Evolutionary conservation across 2,329 filamentous ascomycete species (phyloP).

Genomic region (Helminthosporium solani): DNA sequence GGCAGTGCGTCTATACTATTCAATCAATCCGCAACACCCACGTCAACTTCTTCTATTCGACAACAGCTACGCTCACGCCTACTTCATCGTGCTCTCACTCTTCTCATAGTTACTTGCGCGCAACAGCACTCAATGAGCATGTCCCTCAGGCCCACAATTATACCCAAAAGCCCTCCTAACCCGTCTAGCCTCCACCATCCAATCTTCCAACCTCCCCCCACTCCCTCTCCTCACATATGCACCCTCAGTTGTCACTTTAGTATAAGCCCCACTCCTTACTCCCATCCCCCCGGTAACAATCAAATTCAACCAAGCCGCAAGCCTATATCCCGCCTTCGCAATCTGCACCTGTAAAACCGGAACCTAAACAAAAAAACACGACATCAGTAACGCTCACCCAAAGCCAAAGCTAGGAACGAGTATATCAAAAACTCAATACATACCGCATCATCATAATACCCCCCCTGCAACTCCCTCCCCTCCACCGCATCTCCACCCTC

Average conservation of each 20-base stretch:
- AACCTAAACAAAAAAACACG: conserved; percentile 9
- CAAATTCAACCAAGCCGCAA: conserved; percentile 35
- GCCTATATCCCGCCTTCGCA: conserved; percentile 42
- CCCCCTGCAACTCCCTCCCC: conserved; percentile 41
- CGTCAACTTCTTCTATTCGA: too few species aligned
- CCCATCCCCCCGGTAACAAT: conserved; percentile 25
- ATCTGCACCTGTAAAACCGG: conserved; percentile 47
- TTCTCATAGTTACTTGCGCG: too few species aligned
- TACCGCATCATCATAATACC: conserved; percentile 37
- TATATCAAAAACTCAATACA: too few species aligned
- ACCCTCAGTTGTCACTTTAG: conserved; percentile 2
- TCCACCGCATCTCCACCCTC: conserved; percentile 40
- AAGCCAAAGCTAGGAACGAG: too few species aligned
- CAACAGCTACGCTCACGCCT: too few species aligned
- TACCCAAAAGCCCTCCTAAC: conserved; percentile 31
- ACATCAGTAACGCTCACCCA: too few species aligned
- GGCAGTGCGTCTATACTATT: too few species aligned
- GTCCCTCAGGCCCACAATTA: conserved; percentile 27
- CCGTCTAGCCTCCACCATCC: conserved; percentile 30
- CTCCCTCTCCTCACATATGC: conserved; percentile 5
- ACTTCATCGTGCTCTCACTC: too few species aligned
- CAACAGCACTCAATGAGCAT: conserved; percentile 26
- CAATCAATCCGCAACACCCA: too few species aligned
- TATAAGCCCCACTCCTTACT: conserved; percentile 10
- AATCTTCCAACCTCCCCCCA: conserved; percentile 22